phyloP scores from a whole-genome alignment of 2,329 filamentous ascomycete species.

The Zymoseptoria passerinii region DNA sequence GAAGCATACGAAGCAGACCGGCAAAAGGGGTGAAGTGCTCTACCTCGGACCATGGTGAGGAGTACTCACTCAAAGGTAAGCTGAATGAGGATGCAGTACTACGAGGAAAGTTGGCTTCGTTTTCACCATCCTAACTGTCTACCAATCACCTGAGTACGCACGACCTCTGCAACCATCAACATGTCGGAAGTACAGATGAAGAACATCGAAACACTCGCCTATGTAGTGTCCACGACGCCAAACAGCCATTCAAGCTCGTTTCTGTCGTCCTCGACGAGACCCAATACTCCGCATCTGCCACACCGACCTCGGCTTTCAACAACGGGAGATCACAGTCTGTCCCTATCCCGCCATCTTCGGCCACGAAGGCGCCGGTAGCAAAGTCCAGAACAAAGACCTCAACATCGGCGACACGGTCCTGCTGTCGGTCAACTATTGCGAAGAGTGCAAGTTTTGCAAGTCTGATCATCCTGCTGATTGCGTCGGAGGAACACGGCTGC shows the following conservation, averaged over 20 bases:
- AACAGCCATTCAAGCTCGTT: slow-evolving; percentile 15
- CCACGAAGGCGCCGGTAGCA: slow-evolving; percentile 13
- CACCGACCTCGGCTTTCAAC: slow-evolving; percentile 18
- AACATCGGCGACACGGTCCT: slow-evolving; percentile 13
- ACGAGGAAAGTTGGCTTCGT: background rate
- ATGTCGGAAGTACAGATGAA: background rate
- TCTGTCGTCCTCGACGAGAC: slow-evolving; percentile 10
- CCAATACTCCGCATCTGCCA: slow-evolving; percentile 19
- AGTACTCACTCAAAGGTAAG: background rate
- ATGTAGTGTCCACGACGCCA: slow-evolving; percentile 13
- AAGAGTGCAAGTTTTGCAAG: slow-evolving; percentile 12
- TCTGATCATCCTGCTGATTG: slow-evolving; percentile 11
- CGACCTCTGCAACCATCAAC: background rate
- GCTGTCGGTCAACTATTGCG: slow-evolving; percentile 11
- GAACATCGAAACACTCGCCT: slow-evolving; percentile 5
- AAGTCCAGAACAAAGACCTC: slow-evolving; percentile 8
- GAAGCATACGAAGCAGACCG: background rate
- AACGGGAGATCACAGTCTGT: slow-evolving; percentile 10
- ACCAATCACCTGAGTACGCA: background rate
- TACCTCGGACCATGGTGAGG: background rate
- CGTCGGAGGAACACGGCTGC: slow-evolving; percentile 7
- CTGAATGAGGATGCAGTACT: background rate
- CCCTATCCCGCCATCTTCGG: slow-evolving; percentile 14
- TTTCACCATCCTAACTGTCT: background rate
- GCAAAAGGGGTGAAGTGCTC: background rate